A percentile compares a stretch with the other conserved stretches of the same genome.
Conservation (phyloP, 441 rosid genomes). For the Brassica hybrid region DNA sequence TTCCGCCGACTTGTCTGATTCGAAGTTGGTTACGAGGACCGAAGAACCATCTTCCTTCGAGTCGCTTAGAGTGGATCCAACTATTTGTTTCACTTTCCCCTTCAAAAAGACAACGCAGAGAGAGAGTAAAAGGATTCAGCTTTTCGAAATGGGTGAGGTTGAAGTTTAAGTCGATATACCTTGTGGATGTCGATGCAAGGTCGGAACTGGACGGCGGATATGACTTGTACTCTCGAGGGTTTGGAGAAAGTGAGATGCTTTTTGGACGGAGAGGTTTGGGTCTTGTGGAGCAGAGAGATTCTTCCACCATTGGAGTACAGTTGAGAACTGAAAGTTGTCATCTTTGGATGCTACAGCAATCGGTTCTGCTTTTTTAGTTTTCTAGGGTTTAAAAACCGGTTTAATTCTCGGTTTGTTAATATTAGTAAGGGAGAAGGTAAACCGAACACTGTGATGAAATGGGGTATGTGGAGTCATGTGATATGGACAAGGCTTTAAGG, state of each 20-base stretch:
- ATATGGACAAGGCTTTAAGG: constrained; percentile 53
- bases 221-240: constrained; percentile 5
- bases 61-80: constrained; percentile 88
- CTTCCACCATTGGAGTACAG: constrained; percentile 31
- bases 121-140: background rate
- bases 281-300: background rate
- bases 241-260: constrained; percentile 15
- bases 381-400: constrained; percentile 27
- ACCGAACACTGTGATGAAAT: constrained; percentile 61
- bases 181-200: constrained; percentile 96
- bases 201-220: constrained; percentile 72
- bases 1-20: constrained; percentile 75
- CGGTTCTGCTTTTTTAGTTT: constrained; percentile 6
- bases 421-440: constrained; percentile 74
- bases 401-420: constrained; percentile 41
- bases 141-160: background rate
- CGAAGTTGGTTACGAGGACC: constrained; percentile 83
- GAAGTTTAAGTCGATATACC: constrained; percentile 45
- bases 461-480: constrained; percentile 63
- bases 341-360: constrained; percentile 22
- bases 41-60: constrained; percentile 67
- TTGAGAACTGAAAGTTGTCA: constrained; percentile 38
- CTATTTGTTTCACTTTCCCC: constrained; percentile 98
- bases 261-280: constrained; percentile 14
- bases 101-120: constrained; percentile 28